These are phyloP conservation scores for Clarireedia paspali DNA, from an alignment of 2,329 filamentous ascomycete species.

Conservation along the genomic window DNA sequence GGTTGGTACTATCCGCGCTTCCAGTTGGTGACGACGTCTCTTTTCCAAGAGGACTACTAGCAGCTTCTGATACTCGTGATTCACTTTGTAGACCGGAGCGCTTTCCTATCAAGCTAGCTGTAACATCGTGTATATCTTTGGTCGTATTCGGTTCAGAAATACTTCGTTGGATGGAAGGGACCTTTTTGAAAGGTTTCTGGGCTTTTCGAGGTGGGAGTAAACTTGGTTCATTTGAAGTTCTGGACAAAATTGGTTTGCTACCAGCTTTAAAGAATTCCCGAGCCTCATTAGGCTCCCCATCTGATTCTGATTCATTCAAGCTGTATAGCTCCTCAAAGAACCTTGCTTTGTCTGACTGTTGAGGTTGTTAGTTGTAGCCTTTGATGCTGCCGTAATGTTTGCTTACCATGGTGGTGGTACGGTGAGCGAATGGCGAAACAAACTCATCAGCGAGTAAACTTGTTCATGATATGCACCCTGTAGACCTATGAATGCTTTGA, in stretches of 20 bases:
- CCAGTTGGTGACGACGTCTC: slow-evolving; percentile 2
- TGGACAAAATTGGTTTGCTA: slow-evolving; percentile 11
- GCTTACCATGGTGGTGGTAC: neutral
- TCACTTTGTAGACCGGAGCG: slow-evolving; percentile 18
- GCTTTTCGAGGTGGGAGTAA: neutral
- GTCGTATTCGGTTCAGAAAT: slow-evolving; percentile 18
- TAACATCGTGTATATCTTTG: neutral
- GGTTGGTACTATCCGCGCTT: neutral
- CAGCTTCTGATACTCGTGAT: slow-evolving; percentile 10
- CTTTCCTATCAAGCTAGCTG: slow-evolving; percentile 5
- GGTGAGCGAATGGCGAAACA: neutral
- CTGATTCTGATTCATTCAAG: slow-evolving; percentile 24
- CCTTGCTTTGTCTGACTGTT: slow-evolving; percentile 6
- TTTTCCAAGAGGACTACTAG: slow-evolving; percentile 9
- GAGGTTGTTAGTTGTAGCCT: neutral
- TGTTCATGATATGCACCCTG: too few relatives aligned
- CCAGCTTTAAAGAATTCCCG: slow-evolving; percentile 11
- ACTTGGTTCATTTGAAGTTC: neutral
- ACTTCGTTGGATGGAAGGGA: slow-evolving; percentile 18
- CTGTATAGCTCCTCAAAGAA: slow-evolving; percentile 18
- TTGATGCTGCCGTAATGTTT: neutral
- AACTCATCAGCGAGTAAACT: neutral
- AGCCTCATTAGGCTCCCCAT: slow-evolving; percentile 17
- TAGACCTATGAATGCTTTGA: too few relatives aligned
- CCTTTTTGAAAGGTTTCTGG: slow-evolving; percentile 11